phyloP scores from a whole-genome alignment of 441 rosid species.

The Pelargonium australe region DNA sequence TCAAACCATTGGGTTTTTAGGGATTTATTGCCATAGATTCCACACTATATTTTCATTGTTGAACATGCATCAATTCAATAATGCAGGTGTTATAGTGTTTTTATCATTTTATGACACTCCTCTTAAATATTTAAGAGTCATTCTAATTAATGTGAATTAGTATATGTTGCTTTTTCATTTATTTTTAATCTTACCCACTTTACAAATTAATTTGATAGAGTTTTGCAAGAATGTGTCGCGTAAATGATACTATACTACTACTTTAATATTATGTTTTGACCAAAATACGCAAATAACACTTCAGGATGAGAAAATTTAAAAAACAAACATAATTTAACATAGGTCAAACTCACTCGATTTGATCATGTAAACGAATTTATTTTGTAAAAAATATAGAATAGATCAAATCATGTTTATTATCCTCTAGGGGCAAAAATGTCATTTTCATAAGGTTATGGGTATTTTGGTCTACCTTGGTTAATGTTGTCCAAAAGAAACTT shows the following conservation, averaged over 20 bases:
- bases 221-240: no score
- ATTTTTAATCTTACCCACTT: no score
- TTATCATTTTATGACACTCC: background rate
- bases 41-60: background rate
- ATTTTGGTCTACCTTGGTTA: slow-evolving; percentile 15
- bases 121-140: background rate
- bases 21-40: background rate
- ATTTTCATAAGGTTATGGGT: slow-evolving; percentile 17
- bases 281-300: background rate
- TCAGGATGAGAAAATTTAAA: background rate
- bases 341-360: no score
- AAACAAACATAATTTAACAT: background rate
- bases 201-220: no score
- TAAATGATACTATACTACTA: no score
- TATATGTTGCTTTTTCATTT: no score
- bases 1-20: background rate
- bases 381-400: background rate
- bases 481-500: slow-evolving; percentile 33
- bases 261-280: background rate
- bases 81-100: background rate
- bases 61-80: background rate
- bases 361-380: no score
- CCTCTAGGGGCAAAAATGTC: no score
- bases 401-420: background rate
- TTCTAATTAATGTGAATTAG: background rate